These are phyloP conservation scores for Pleurotus ostreatus DNA, from an alignment of 768 basidiomycete genomes.

Conservation along the genomic window DNA sequence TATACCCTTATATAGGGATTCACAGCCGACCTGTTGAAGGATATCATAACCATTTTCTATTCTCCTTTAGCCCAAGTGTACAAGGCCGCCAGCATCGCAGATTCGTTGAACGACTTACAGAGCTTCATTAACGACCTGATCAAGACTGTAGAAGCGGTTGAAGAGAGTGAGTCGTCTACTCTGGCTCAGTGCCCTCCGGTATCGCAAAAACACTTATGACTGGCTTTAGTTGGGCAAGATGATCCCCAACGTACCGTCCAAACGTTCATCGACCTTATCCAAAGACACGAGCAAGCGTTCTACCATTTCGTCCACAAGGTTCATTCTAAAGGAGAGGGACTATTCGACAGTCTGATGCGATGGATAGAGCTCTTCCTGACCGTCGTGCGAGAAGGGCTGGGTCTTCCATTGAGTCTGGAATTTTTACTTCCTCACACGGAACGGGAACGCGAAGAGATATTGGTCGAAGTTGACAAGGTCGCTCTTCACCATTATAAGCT, in stretches of 20 bases:
- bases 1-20: conserved; percentile 56
- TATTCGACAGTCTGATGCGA: conserved; percentile 91
- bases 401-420: conserved; percentile 75
- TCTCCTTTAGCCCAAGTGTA: conserved; percentile 95
- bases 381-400: conserved; percentile 85
- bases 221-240: conserved; percentile 63
- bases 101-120: conserved; percentile 88
- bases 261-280: conserved; percentile 88
- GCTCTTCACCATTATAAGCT: conserved; percentile 92
- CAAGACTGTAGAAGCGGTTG: conserved; percentile 86
- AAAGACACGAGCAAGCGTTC: conserved; percentile 92
- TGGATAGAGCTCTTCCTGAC: conserved; percentile 97
- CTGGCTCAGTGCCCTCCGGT: too few relatives aligned
- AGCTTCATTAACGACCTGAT: conserved; percentile 95
- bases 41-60: conserved; percentile 99
- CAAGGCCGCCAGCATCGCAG: conserved; percentile 93
- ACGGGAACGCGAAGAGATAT: conserved; percentile 67
- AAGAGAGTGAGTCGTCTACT: conserved; percentile 63
- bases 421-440: conserved; percentile 84
- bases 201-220: too few relatives aligned
- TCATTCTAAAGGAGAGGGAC: conserved; percentile 90
- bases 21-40: conserved; percentile 92
- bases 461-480: conserved; percentile 85
- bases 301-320: conserved; percentile 98
- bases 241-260: conserved; percentile 87